phyloP scores from a whole-genome alignment of 768 basidiomycete species.

The Suillus luteus region DNA sequence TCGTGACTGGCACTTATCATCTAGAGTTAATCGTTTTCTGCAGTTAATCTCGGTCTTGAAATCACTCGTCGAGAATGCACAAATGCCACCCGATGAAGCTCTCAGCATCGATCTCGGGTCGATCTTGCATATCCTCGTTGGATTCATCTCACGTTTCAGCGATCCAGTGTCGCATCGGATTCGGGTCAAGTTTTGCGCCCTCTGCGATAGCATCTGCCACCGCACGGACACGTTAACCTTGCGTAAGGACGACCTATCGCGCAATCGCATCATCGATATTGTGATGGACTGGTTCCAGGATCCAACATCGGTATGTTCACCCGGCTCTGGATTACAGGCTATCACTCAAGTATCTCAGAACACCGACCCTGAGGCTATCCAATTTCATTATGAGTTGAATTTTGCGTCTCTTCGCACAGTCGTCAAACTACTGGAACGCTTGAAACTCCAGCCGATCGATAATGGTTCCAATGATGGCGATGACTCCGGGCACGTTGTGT shows the following conservation, averaged over 20 bases:
- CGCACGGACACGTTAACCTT: constrained; percentile 61
- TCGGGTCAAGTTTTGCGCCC: constrained; percentile 72
- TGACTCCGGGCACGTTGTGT: constrained; percentile 68
- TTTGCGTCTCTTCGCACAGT: constrained; percentile 70
- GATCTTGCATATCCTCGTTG: constrained; percentile 58
- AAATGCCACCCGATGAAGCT: constrained; percentile 57
- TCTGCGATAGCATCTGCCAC: constrained; percentile 69
- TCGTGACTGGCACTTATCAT: not conserved
- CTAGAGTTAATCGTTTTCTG: constrained; percentile 19
- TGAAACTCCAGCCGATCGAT: constrained; percentile 66
- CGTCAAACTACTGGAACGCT: constrained; percentile 73
- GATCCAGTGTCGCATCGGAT: constrained; percentile 59
- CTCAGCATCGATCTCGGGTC: constrained; percentile 65
- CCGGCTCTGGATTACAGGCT: not conserved
- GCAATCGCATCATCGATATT: constrained; percentile 73
- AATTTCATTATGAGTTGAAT: constrained; percentile 67
- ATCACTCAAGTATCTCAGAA: constrained; percentile 29
- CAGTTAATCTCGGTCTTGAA: constrained; percentile 79
- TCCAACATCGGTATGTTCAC: constrained; percentile 46
- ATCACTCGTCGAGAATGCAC: constrained; percentile 73
- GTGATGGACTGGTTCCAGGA: constrained; percentile 80
- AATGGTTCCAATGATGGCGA: constrained; percentile 55
- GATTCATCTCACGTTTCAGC: constrained; percentile 64
- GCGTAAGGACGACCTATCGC: constrained; percentile 65
- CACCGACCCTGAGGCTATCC: constrained; percentile 38